Percentiles rank a stretch among this genome's conserved stretches.
These are phyloP conservation scores for Gryganskiella cystojenkinii DNA, from an alignment of 192 early-diverging fungal species.

Conservation along the genomic window DNA sequence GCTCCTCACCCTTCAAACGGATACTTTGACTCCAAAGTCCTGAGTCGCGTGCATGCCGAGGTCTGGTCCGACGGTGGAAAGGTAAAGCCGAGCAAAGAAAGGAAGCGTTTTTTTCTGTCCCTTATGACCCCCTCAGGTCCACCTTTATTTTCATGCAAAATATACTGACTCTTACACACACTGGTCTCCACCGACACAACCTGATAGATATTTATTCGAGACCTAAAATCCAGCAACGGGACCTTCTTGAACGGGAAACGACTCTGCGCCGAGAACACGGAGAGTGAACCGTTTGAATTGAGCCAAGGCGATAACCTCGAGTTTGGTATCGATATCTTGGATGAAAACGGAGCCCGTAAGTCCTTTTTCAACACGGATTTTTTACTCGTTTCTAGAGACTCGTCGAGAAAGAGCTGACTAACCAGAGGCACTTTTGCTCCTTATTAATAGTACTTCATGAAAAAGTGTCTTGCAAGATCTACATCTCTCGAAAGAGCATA, in stretches of 20 bases:
- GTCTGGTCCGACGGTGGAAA: constrained; percentile 72
- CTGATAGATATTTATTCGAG: constrained; percentile 74
- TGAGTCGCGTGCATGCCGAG: constrained; percentile 81
- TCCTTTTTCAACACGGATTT: not conserved
- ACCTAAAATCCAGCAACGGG: constrained; percentile 83
- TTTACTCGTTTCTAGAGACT: not conserved
- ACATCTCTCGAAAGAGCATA: constrained; percentile 37
- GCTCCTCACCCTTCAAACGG: constrained; percentile 74
- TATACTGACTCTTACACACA: not conserved
- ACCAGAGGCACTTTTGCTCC: too few species aligned
- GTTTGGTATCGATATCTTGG: constrained; percentile 85
- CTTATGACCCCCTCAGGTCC: not conserved
- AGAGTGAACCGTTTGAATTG: constrained; percentile 68
- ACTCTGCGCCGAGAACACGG: constrained; percentile 71
- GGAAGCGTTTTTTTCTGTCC: not conserved
- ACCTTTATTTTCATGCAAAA: not conserved
- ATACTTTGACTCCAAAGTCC: constrained; percentile 86
- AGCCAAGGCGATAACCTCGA: constrained; percentile 72
- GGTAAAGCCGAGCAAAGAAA: constrained; percentile 44
- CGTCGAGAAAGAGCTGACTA: too few species aligned
- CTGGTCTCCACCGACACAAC: not conserved
- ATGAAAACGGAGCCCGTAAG: constrained; percentile 73
- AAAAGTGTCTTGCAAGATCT: constrained; percentile 51
- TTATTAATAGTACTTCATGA: constrained; percentile 35
- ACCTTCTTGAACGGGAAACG: constrained; percentile 82